phyloP scores from a whole-genome alignment of 2,329 filamentous ascomycete species.

The Claviceps quebecensis region DNA sequence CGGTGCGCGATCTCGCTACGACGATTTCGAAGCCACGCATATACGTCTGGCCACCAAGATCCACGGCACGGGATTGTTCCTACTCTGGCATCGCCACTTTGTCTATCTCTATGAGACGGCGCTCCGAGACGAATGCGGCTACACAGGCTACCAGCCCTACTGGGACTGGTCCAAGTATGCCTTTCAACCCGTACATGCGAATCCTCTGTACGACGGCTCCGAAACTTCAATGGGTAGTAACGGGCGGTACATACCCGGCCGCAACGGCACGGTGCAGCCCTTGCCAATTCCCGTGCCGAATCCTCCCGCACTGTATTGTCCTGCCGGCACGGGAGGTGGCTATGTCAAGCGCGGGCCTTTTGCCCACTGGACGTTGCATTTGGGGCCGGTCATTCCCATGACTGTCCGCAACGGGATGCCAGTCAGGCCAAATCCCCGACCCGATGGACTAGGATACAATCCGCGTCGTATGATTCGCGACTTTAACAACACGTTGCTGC shows the following conservation, averaged over 20 bases:
- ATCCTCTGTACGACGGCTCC: constrained; percentile 4
- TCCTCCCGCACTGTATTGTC: background rate
- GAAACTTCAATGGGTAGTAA: background rate
- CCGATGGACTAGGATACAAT: constrained; percentile 1
- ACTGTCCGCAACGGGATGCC: background rate
- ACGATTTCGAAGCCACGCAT: constrained; percentile 4
- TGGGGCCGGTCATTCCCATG: constrained; percentile 1
- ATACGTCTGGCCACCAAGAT: background rate
- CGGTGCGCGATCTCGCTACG: constrained; percentile 3
- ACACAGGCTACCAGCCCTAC: constrained; percentile 11
- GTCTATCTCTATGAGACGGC: constrained; percentile 23
- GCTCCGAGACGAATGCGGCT: constrained; percentile 27
- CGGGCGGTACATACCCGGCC: background rate
- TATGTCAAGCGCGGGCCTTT: constrained; percentile 2
- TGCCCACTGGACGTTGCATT: background rate
- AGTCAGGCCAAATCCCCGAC: background rate
- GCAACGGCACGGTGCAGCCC: background rate
- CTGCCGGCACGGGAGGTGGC: constrained; percentile 3
- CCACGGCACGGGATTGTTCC: background rate
- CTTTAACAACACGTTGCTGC: background rate
- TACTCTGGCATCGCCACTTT: constrained; percentile 28
- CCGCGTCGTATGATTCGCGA: constrained; percentile 6
- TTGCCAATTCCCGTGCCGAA: background rate
- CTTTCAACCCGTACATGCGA: background rate
- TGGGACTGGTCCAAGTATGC: constrained; percentile 1